Base-by-base conservation (phyloP, 2,329 filamentous ascomycete species). In the Beauveria brongniartii region DNA sequence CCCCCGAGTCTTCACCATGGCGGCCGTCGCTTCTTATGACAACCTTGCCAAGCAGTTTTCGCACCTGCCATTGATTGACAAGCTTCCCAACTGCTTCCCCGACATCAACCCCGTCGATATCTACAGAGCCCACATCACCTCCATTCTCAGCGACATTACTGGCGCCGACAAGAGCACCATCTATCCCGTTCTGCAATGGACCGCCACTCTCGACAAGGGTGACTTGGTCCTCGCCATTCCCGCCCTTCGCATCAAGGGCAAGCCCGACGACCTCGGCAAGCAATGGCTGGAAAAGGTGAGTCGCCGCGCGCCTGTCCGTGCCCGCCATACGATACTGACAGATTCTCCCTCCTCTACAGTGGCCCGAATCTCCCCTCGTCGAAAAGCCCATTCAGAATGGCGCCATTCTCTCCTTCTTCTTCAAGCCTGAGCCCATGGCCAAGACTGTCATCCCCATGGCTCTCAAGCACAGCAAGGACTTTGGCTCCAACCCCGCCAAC, bases 151-250 rank as follows among this genome's bases (percentile, higher is more conserved):
- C 16, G 72, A 74, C 48, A 22, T 16, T 9, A 26, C 60, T 1
- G 46, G 66, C 12, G 52, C 47, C 1, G 46, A 52, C n/a, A 56
- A 67, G 26, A 50, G 48, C 56, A 46, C 91, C 67, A 87, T 95
- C 70, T 92, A 90, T 75, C 84, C 85, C 28, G 85, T 85, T 43
- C 77, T 96, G 47, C 83, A 89, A 76, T 93, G 90, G 89, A 93
- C 91, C 5, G 80, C 84, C 64, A 84, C 87, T 43, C 79, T 92
- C 24, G 91, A 94, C 65, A 91, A 92, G 78, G 91, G 91, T 53
- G 91, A 96, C 74, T 76, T 95, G 67, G 83, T 90, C 58, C 75
- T 96, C 52, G 87, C 91, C 9, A 85, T 91, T 9, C 89, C 91
- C 18, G 89, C 90, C n/a, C 81, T 96, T 64, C 82, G 91, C 64